phyloP scores from a whole-genome alignment of 768 basidiomycete genomes.

The Coprinopsis strossmayeri region DNA sequence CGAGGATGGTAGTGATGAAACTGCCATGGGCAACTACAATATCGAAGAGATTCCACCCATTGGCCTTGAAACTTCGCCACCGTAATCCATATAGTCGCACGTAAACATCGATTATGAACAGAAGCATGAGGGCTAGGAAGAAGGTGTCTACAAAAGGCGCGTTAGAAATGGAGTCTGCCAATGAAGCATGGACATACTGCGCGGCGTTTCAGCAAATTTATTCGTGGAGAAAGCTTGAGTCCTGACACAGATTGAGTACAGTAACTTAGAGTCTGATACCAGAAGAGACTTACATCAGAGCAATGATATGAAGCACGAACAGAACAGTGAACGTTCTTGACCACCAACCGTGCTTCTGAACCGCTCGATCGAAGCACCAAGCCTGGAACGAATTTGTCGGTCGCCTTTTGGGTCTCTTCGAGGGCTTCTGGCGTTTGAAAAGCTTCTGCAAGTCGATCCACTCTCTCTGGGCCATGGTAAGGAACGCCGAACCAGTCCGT shows the following conservation, averaged over 20 bases:
- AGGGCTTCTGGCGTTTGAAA: slow-evolving; percentile 80
- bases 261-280: no score
- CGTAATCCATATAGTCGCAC: slow-evolving; percentile 84
- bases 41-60: slow-evolving; percentile 95
- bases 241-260: no score
- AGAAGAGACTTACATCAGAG: slow-evolving; percentile 61
- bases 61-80: slow-evolving; percentile 74
- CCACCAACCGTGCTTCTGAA: slow-evolving; percentile 94
- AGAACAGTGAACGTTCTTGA: slow-evolving; percentile 69
- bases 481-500: slow-evolving; percentile 78
- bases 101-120: slow-evolving; percentile 72
- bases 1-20: slow-evolving; percentile 74
- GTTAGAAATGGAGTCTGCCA: no score
- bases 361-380: slow-evolving; percentile 92
- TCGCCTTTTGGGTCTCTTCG: slow-evolving; percentile 63
- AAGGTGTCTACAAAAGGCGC: slow-evolving; percentile 77
- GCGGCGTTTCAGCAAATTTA: slow-evolving; percentile 41
- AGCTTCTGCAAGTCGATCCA: slow-evolving; percentile 93
- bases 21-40: slow-evolving; percentile 74
- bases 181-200: slow-evolving; percentile 38
- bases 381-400: slow-evolving; percentile 51
- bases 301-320: slow-evolving; percentile 76
- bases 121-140: slow-evolving; percentile 64
- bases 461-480: slow-evolving; percentile 83
- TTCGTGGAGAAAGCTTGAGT: slow-evolving; percentile 67